Evolutionary conservation across 768 basidiomycete genomes (phyloP).

Genomic region (Tulasnella sp.): DNA sequence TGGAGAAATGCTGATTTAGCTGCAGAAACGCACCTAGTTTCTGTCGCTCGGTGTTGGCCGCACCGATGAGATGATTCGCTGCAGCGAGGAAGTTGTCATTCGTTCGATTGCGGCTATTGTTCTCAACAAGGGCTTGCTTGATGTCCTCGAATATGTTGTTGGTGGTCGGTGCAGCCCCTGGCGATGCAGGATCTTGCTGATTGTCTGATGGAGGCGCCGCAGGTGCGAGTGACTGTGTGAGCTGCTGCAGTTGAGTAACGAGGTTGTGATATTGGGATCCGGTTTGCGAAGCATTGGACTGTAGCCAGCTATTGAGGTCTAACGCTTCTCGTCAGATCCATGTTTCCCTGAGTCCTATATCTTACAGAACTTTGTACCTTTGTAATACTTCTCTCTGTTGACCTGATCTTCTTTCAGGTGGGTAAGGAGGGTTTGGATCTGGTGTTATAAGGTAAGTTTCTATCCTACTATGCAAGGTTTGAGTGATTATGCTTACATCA

Average conservation of each 20-base stretch:
- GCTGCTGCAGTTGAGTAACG: background rate
- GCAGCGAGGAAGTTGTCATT: conserved; percentile 15
- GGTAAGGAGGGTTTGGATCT: conserved; percentile 1
- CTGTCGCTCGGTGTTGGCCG: conserved; percentile 13
- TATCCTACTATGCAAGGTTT: background rate
- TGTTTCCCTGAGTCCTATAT: no score
- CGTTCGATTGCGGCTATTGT: conserved; percentile 9
- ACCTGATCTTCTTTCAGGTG: conserved; percentile 8
- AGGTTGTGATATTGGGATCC: conserved; percentile 10
- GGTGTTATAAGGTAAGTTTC: background rate
- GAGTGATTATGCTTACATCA: background rate
- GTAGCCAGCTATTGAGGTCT: conserved; percentile 14
- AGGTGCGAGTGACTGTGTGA: background rate
- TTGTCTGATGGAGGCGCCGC: background rate
- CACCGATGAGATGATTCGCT: conserved; percentile 10
- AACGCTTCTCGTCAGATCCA: background rate
- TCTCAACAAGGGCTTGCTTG: conserved; percentile 5
- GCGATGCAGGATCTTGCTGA: background rate
- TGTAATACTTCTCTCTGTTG: conserved; percentile 10
- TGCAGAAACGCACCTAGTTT: conserved; percentile 2
- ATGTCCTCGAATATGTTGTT: conserved; percentile 9
- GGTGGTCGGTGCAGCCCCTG: background rate
- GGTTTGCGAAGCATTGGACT: conserved; percentile 9
- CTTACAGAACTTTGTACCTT: background rate
- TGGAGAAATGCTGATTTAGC: background rate